A percentile compares a stretch with the other conserved stretches of the same genome.
phyloP scores from a whole-genome alignment of 2,329 filamentous ascomycete species.

The Diaporthe ilicicola region DNA sequence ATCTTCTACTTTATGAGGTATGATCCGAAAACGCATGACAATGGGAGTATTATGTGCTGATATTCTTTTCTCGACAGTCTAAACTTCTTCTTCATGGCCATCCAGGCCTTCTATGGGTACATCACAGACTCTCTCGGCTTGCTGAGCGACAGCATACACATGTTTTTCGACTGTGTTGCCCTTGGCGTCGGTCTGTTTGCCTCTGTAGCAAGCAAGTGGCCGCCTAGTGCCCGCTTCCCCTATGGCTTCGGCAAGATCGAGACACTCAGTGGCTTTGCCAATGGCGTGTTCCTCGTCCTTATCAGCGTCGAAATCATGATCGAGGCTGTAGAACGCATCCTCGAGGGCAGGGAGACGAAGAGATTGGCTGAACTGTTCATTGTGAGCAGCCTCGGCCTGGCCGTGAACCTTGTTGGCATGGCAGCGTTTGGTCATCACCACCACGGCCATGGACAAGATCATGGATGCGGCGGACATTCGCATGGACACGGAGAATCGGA shows the following conservation, averaged over 20 bases:
- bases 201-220: constrained; percentile 96
- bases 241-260: constrained; percentile 98
- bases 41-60: constrained; percentile 1
- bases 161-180: constrained; percentile 98
- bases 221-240: constrained; percentile 85
- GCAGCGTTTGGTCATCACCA: constrained; percentile 80
- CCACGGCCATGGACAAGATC: constrained; percentile 59
- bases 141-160: constrained; percentile 98
- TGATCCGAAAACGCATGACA: constrained; percentile 42
- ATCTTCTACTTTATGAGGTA: constrained; percentile 98
- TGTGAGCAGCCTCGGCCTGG: constrained; percentile 84
- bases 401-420: constrained; percentile 93
- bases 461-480: constrained; percentile 24
- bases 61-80: constrained; percentile 62
- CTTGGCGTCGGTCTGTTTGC: constrained; percentile 90
- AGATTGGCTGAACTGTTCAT: constrained; percentile 86
- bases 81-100: constrained; percentile 93
- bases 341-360: constrained; percentile 84
- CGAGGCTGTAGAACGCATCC: constrained; percentile 88
- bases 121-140: constrained; percentile 91
- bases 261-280: constrained; percentile 94
- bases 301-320: constrained; percentile 97
- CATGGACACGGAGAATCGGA: constrained; percentile 46
- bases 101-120: constrained; percentile 95
- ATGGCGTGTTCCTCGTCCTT: constrained; percentile 93